These are phyloP conservation scores for Tulasnella sp. DNA, from an alignment of 768 basidiomycete species.

Conservation along the genomic window DNA sequence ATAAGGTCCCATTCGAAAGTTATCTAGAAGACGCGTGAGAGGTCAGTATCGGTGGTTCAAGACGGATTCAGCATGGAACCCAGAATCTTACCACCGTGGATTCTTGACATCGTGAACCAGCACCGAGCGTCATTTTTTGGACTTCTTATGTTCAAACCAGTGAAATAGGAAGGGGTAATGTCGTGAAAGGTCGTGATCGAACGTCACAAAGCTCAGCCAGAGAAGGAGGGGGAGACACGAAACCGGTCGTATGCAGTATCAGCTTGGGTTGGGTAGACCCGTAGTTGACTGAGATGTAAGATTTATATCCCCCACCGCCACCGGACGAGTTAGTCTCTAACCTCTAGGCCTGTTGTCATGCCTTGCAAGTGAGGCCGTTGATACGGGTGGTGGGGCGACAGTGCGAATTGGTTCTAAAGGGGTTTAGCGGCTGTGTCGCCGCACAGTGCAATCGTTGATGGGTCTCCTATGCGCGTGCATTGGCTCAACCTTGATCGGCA, in stretches of 20 bases:
- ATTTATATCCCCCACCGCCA: constrained; percentile 17
- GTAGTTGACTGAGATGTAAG: neutral
- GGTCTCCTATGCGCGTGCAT: constrained; percentile 25
- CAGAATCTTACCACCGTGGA: constrained; percentile 29
- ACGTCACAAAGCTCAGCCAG: constrained; percentile 3
- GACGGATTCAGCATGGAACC: neutral
- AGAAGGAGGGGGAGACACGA: constrained; percentile 6
- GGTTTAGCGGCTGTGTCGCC: constrained; percentile 27
- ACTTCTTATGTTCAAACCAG: neutral
- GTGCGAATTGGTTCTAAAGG: constrained; percentile 31
- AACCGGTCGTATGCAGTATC: constrained; percentile 2
- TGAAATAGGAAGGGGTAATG: neutral
- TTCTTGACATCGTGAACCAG: constrained; percentile 34
- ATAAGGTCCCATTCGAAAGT: constrained; percentile 35
- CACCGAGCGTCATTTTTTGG: constrained; percentile 35
- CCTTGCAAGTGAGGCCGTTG: constrained; percentile 23
- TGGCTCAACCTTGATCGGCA: constrained; percentile 24
- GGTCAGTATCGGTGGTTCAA: neutral
- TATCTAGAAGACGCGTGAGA: constrained; percentile 12
- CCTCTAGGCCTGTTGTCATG: constrained; percentile 23
- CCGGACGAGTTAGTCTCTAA: constrained; percentile 3
- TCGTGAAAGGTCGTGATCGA: constrained; percentile 15
- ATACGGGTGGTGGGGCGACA: constrained; percentile 24
- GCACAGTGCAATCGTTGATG: constrained; percentile 21
- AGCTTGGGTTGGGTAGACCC: neutral